Evolutionary conservation across 176 grass and related monocot genomes (phyloP), one percentile per base, ranked within the genome.

Genomic region (Tillandsia leiboldiana): DNA sequence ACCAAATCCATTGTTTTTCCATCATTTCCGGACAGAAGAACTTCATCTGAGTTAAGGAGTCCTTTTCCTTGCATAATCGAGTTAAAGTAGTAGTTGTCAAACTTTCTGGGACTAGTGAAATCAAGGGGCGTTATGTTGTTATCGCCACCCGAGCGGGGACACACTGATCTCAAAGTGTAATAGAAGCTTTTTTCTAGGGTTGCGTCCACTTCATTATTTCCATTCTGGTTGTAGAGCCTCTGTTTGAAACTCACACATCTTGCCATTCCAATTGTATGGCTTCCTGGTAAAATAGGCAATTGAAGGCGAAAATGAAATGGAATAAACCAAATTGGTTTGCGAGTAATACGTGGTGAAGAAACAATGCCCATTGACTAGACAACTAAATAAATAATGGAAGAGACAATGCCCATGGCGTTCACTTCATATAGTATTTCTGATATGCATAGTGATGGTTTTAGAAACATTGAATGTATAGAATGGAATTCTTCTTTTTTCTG

Each of bases 201-300:
- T 53, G 66, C 63, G 48, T 97, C 89, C 3, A 83, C 77, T 24
- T 71, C 72, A 64, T 82, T 86, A 18, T 85, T 65, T 74, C 77
- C 69, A 2, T 84, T 76, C 81, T 92, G 89, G 77, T 90, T 81
- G 77, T 97, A 97, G 10, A 92, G 72, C 74, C 94, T 71, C 66
- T 97, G 94, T 48, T 87, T 86, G 81, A 97, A 97, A 64, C 79
- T 97, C 2, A 81, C 78, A 68, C 94, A 97, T 72, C 94, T 84
- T 27, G 89, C 65, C 42, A 80, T 72, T 63, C 94, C 86, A 66
- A 97, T 97, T 23, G 82, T 97, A 73, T 97, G 93, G 66, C 84
- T 81, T 52, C 92, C 92, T 96, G 88, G 66, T 23, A 63, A 29
- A 85, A 67, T 64, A 23, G 17, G 49, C 81, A 42, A 69, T 53